These are phyloP conservation scores for Cryptosporidium parvum DNA, from an alignment of 169 alveolate species.

Conservation along the genomic window DNA sequence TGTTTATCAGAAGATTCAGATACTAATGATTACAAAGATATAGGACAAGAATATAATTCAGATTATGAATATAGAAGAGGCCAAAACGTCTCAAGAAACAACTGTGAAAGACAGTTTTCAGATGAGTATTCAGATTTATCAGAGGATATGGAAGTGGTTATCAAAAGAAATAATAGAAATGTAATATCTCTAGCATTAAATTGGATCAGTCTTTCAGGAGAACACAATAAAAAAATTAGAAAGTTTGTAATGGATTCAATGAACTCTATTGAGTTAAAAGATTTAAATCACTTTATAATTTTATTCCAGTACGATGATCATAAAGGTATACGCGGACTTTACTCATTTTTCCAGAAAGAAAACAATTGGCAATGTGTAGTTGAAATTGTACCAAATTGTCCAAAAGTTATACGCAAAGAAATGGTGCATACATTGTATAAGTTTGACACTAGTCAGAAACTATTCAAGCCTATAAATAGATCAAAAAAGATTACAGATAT, in stretches of 20 bases:
- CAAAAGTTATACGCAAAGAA: slow-evolving; percentile 26
- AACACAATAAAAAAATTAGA: slow-evolving; percentile 43
- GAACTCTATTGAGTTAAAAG: slow-evolving; percentile 37
- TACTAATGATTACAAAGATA: not conserved
- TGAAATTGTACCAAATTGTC: slow-evolving; percentile 54
- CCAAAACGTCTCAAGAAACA: not conserved
- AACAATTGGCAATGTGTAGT: slow-evolving; percentile 63
- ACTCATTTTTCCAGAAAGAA: slow-evolving; percentile 36
- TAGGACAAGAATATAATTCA: not conserved
- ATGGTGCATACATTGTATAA: slow-evolving; percentile 64
- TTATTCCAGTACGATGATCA: slow-evolving; percentile 71
- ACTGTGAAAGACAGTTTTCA: not conserved
- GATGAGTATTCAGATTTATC: slow-evolving; percentile 29
- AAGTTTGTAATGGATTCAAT: slow-evolving; percentile 61
- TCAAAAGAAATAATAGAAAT: slow-evolving; percentile 54
- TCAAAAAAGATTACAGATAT: slow-evolving; percentile 53
- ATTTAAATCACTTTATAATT: slow-evolving; percentile 52
- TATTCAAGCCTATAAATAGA: slow-evolving; percentile 40
- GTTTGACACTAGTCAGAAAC: slow-evolving; percentile 68
- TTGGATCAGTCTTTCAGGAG: slow-evolving; percentile 75
- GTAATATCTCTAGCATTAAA: slow-evolving; percentile 48
- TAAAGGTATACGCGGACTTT: slow-evolving; percentile 59
- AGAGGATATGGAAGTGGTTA: slow-evolving; percentile 31
- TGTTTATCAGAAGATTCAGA: slow-evolving; percentile 22
- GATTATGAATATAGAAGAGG: not conserved